A percentile compares a stretch with the other conserved stretches of the same genome.
Evolutionary conservation across 2,329 filamentous ascomycete genomes (phyloP).

Genomic region (Coniella vitis): DNA sequence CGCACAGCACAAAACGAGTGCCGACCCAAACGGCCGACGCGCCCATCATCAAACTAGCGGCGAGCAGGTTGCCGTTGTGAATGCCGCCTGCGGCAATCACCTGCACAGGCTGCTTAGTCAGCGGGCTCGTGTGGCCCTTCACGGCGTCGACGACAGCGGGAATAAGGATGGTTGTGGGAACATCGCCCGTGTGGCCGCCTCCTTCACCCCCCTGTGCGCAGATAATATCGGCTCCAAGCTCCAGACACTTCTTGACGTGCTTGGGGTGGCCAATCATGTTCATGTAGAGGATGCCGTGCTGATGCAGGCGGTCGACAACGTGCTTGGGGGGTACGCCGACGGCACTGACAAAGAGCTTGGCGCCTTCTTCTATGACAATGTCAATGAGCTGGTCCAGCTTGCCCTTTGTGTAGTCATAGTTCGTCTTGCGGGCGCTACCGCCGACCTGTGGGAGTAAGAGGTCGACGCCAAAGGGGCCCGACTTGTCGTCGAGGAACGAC

Average conservation of each 20-base stretch:
- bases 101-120: conserved; percentile 82
- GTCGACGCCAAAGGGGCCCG: conserved; percentile 91
- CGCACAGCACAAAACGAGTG: conserved; percentile 87
- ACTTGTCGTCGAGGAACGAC: conserved; percentile 79
- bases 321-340: conserved; percentile 87
- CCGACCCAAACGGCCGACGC: conserved; percentile 93
- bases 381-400: conserved; percentile 87
- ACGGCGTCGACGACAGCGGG: conserved; percentile 80
- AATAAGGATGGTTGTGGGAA: conserved; percentile 87
- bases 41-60: conserved; percentile 86
- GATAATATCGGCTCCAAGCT: conserved; percentile 89
- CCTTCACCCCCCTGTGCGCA: conserved; percentile 98
- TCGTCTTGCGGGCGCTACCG: conserved; percentile 90
- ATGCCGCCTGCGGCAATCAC: conserved; percentile 92
- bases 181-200: conserved; percentile 91
- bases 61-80: conserved; percentile 84
- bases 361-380: conserved; percentile 86
- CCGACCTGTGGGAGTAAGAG: conserved; percentile 91
- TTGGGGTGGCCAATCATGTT: conserved; percentile 99
- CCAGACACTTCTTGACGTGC: conserved; percentile 94
- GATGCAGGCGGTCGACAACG: conserved; percentile 86
- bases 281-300: conserved; percentile 87
- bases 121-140: conserved; percentile 73
- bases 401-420: conserved; percentile 99
- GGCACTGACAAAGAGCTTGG: conserved; percentile 91